Percentiles rank a stretch among this genome's conserved stretches.
Conservation (phyloP, 2,329 filamentous ascomycete genomes). For the Colletotrichum cordylinicola region DNA sequence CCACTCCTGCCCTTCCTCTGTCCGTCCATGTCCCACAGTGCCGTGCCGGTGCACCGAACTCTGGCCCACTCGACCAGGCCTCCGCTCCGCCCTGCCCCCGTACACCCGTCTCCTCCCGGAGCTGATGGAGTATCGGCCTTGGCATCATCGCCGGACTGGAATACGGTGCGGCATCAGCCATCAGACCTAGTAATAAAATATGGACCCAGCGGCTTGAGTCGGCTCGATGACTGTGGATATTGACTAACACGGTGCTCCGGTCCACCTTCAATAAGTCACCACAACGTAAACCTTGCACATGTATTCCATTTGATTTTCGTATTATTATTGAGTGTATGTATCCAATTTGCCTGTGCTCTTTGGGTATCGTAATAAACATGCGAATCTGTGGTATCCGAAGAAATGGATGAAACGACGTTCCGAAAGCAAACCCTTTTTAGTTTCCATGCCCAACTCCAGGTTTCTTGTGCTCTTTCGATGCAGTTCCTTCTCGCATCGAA, state of each 20-base stretch:
- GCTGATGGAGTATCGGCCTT: not conserved
- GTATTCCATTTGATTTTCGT: not conserved
- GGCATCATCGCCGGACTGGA: not conserved
- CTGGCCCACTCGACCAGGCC: not conserved
- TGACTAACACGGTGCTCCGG: not conserved
- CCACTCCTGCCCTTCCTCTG: not conserved
- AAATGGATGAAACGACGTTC: not conserved
- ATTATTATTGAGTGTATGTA: not conserved
- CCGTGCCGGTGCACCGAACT: not conserved
- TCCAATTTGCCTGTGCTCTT: slow-evolving; percentile 1
- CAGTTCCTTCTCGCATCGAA: not conserved
- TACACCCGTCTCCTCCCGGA: not conserved
- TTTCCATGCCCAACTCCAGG: not conserved
- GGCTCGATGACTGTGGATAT: not conserved
- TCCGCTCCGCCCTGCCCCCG: not conserved
- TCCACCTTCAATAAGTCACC: not conserved
- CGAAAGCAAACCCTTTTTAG: not conserved
- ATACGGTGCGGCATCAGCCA: not conserved
- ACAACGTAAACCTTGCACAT: not conserved
- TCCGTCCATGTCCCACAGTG: not conserved
- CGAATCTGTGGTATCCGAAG: not conserved
- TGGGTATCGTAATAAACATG: slow-evolving; percentile 9
- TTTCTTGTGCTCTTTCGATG: not conserved
- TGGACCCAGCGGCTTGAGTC: not conserved
- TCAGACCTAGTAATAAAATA: not conserved